Conservation (phyloP, 2,329 filamentous ascomycete genomes). For the Arthrobotrys conoides region DNA sequence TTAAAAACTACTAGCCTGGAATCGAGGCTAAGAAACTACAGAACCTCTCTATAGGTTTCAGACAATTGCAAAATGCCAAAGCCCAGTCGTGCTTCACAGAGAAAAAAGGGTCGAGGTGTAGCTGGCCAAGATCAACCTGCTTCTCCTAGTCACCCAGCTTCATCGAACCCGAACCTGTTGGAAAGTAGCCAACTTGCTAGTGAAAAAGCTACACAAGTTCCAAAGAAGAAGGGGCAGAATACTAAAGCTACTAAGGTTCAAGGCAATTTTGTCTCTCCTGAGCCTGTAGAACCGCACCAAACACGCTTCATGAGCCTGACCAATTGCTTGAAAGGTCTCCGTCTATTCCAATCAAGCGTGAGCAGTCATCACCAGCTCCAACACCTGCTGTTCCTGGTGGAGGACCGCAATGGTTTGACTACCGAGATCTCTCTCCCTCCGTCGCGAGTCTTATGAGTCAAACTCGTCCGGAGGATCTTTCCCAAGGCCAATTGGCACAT, state of each 20-base stretch:
- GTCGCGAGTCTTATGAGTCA: neutral
- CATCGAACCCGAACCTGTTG: neutral
- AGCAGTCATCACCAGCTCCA: neutral
- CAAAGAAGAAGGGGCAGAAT: neutral
- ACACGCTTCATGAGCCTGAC: neutral
- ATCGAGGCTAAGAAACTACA: neutral
- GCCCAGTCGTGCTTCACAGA: too few relatives aligned
- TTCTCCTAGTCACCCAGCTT: neutral
- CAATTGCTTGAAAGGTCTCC: neutral
- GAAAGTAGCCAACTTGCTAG: neutral
- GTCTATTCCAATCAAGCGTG: neutral
- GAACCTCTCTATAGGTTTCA: neutral
- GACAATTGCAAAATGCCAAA: neutral
- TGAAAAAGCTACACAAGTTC: neutral
- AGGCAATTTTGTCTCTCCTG: neutral
- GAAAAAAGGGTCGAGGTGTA: neutral
- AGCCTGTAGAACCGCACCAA: neutral
- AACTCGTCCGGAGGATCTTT: neutral
- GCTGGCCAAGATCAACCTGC: neutral
- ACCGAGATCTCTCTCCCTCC: neutral
- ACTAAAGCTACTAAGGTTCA: neutral
- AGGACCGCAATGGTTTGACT: neutral
- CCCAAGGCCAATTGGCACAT: neutral
- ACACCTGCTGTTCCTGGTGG: neutral
- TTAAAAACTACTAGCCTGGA: too few relatives aligned